Conservation (phyloP, 345 rosid species). For the Dipteronia sinensis region DNA sequence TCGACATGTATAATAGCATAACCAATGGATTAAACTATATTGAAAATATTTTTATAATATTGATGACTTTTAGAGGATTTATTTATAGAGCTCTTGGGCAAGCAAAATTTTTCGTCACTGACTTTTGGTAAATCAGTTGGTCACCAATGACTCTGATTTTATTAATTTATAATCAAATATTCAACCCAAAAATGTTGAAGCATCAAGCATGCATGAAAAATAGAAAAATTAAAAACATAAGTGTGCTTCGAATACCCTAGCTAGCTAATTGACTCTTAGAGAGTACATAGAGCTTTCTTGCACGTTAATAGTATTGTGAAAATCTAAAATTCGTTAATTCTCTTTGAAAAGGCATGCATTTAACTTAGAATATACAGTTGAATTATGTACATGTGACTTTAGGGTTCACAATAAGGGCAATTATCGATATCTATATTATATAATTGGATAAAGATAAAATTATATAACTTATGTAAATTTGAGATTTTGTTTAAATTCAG, state of each 20-base stretch:
- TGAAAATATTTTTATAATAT: background rate
- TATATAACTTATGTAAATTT: no score
- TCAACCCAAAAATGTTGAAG: background rate
- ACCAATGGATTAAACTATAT: background rate
- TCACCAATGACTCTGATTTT: background rate
- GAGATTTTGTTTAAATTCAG: no score
- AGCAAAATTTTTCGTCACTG: background rate
- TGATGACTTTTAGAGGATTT: background rate
- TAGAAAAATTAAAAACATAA: background rate
- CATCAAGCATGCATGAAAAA: background rate
- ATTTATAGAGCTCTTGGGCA: background rate
- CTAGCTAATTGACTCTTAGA: background rate
- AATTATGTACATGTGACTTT: background rate
- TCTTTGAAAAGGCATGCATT: background rate
- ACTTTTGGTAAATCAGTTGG: slow-evolving; percentile 13
- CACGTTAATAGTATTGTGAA: background rate
- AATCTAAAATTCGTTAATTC: background rate
- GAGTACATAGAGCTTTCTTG: background rate
- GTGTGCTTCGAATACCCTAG: background rate
- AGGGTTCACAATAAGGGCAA: no score
- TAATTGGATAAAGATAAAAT: no score
- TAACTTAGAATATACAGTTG: background rate
- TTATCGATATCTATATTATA: no score
- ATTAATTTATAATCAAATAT: no score
- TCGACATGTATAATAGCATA: background rate